Conservation (phyloP, 2,329 filamentous ascomycete genomes). For the Aspergillus brasiliensis region DNA sequence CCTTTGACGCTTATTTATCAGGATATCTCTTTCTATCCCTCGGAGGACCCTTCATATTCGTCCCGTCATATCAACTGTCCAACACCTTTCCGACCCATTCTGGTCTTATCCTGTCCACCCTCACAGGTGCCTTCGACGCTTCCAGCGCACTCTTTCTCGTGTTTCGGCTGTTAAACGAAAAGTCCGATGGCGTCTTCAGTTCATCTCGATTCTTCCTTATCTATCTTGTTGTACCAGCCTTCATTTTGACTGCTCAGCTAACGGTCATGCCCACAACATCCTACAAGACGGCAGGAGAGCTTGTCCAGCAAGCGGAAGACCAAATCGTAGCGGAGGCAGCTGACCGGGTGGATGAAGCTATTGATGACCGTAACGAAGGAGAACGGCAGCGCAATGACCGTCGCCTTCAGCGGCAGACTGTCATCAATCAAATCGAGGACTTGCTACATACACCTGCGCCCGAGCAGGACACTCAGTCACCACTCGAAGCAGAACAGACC, state of each 20-base stretch:
- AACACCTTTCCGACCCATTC: constrained; percentile 79
- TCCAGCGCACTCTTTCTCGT: constrained; percentile 76
- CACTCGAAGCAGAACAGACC: constrained; percentile 30
- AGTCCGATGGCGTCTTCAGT: constrained; percentile 58
- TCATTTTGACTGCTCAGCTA: constrained; percentile 68
- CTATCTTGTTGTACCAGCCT: constrained; percentile 70
- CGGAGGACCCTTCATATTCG: constrained; percentile 79
- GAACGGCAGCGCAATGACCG: constrained; percentile 56
- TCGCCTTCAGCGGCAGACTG: constrained; percentile 61
- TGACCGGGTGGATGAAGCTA: constrained; percentile 59
- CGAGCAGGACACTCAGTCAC: constrained; percentile 38
- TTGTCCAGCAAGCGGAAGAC: constrained; percentile 71
- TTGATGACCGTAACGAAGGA: constrained; percentile 51
- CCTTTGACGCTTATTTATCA: constrained; percentile 73
- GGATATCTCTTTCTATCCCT: constrained; percentile 77
- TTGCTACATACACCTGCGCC: constrained; percentile 60
- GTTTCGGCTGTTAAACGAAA: constrained; percentile 71
- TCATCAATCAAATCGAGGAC: constrained; percentile 71
- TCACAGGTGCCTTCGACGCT: constrained; percentile 82
- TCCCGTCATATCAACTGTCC: constrained; percentile 80
- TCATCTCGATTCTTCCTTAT: constrained; percentile 69
- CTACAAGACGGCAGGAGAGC: constrained; percentile 83
- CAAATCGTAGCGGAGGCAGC: constrained; percentile 55
- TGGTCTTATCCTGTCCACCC: constrained; percentile 74
- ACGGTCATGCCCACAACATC: constrained; percentile 72